Evolutionary conservation across 1,139 yeast genomes (phyloP), one percentile per base, ranked within the genome.

Genomic region (Saccharomyces hybrid): DNA sequence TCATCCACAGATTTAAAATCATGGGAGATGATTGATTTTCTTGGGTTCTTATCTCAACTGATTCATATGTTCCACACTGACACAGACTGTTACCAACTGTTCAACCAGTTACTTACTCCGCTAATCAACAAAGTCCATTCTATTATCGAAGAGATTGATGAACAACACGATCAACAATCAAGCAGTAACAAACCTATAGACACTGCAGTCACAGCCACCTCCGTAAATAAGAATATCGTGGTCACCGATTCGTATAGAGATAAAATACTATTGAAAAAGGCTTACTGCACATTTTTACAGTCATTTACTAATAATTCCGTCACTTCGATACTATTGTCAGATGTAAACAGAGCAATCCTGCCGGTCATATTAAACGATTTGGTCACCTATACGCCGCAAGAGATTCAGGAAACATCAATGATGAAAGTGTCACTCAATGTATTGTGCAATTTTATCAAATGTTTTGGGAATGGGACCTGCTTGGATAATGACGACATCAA

Each of bases 31-130:
- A 78, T 81, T 49, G 97, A 89, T 66, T 90, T 95, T 67, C 73
- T 90, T 55, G 81, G 93, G 51, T 93, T 93, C 68, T 74, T 93
- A 61, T 95, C 96, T 6, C 98, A 93, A 71, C 80, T 93, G 58
- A 82, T 87, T 50, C 98, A 93, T 70, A 80, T 78, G 63, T 89
- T 86, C 70, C 81, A 82, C 63, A 75, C 76, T 50, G 86, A 87
- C 62, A 83, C 81, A 48, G 79, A 78, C 50, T 81, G 91, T 54
- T 89, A 86, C 69, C 84, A 83, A 62, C 75, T 95, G 70, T 76
- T 93, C 58, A 83, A 86, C 63, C 83, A 84, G 56, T 73, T 93
- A 57, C 70, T 90, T 57, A 75, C 87, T 2, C 97, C 97, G 16
- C 77, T 93, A 51, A 75, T 88, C 49, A 77, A 77, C 52, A 87